Evolutionary conservation across 2,329 filamentous ascomycete genomes (phyloP).

Genomic region (Diaporthe vaccinii): DNA sequence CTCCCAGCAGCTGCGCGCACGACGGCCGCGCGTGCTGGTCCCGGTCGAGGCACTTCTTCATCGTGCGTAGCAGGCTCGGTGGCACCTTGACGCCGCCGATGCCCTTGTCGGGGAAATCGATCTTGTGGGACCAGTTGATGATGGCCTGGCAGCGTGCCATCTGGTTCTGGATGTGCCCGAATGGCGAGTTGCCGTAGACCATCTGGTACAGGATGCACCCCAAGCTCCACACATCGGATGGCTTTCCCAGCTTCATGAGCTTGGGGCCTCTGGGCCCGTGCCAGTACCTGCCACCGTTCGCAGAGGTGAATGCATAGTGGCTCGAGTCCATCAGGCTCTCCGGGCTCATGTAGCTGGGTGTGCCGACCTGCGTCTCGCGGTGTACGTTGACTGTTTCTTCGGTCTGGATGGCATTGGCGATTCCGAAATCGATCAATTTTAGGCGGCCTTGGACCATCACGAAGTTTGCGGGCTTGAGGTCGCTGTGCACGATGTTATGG

Average conservation of each 20-base stretch:
- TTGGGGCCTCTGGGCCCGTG: slow-evolving; percentile 65
- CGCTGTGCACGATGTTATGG: slow-evolving; percentile 94
- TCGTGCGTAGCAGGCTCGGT: slow-evolving; percentile 69
- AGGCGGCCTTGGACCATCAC: slow-evolving; percentile 90
- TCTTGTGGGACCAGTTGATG: slow-evolving; percentile 80
- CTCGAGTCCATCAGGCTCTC: slow-evolving; percentile 93
- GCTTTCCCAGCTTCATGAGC: slow-evolving; percentile 95
- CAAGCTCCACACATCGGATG: slow-evolving; percentile 94
- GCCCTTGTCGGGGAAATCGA: slow-evolving; percentile 79
- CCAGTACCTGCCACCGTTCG: slow-evolving; percentile 54
- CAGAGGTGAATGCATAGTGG: slow-evolving; percentile 55
- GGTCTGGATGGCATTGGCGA: slow-evolving; percentile 95
- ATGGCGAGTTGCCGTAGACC: slow-evolving; percentile 96
- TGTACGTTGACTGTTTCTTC: slow-evolving; percentile 98
- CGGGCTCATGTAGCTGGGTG: slow-evolving; percentile 98
- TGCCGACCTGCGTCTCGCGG: slow-evolving; percentile 94
- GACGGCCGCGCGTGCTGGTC: slow-evolving; percentile 74
- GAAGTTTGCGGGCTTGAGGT: slow-evolving; percentile 97
- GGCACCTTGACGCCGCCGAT: slow-evolving; percentile 76
- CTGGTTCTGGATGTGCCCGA: slow-evolving; percentile 90
- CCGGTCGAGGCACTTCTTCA: slow-evolving; percentile 73
- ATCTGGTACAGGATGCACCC: slow-evolving; percentile 98
- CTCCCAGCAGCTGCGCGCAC: slow-evolving; percentile 71
- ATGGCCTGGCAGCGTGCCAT: slow-evolving; percentile 90
- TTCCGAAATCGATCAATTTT: slow-evolving; percentile 98